Evolutionary conservation across 495 filamentous ascomycete species (phyloP).

Genomic region (Xylaria venustula): DNA sequence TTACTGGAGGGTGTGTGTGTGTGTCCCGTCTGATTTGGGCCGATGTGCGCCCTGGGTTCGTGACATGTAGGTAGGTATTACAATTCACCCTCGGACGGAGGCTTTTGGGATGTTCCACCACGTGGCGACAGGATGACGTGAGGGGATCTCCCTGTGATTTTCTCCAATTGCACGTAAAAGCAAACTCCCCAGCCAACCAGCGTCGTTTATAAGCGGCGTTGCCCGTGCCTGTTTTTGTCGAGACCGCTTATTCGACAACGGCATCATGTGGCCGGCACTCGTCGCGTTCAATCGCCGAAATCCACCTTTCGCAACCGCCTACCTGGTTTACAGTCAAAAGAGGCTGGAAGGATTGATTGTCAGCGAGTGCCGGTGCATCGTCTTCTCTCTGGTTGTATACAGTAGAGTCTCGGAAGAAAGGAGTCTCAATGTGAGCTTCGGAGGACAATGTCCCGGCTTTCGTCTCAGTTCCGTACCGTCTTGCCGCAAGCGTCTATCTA

Average conservation of each 20-base stretch:
- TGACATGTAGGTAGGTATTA: neutral
- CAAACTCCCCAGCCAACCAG: neutral
- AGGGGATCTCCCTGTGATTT: neutral
- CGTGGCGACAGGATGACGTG: conserved; percentile 5
- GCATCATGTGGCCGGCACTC: neutral
- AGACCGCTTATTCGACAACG: neutral
- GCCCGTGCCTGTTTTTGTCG: neutral
- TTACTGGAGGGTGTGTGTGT: neutral
- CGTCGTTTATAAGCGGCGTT: neutral
- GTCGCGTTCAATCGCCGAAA: neutral
- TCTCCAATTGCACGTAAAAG: conserved; percentile 1
- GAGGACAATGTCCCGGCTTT: neutral
- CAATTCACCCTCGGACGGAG: neutral
- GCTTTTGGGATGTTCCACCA: neutral
- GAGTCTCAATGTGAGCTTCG: neutral
- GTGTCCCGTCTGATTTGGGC: neutral
- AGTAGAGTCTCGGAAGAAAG: neutral
- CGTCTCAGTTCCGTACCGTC: conserved; percentile 1
- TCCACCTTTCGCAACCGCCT: neutral
- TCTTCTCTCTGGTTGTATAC: too few relatives aligned
- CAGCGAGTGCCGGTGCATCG: too few relatives aligned
- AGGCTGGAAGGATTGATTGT: too few relatives aligned
- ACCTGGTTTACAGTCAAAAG: neutral
- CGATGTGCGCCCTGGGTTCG: neutral
- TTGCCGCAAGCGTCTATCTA: neutral